Evolutionary conservation across 768 basidiomycete genomes (phyloP).

Genomic region (Zangia roseola): DNA sequence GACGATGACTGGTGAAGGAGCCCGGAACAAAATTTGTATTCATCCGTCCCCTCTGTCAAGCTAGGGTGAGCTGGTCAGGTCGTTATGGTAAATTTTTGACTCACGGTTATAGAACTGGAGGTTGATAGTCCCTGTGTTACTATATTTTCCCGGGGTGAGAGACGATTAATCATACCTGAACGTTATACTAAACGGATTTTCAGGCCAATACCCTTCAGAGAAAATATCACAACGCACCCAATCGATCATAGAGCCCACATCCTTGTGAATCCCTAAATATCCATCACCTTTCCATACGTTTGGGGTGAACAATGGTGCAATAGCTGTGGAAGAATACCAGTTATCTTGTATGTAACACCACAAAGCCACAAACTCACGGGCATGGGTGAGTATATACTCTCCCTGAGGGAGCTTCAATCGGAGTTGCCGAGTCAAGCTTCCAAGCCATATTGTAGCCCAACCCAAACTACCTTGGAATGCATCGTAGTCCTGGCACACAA

Average conservation of each 20-base stretch:
- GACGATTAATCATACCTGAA: conserved; percentile 29
- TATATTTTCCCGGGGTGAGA: too few relatives aligned
- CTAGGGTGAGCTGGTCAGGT: not conserved
- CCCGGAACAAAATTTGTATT: conserved; percentile 59
- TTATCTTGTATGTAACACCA: too few relatives aligned
- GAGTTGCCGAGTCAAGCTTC: conserved; percentile 31
- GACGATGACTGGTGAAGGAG: conserved; percentile 56
- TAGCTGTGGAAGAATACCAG: conserved; percentile 27
- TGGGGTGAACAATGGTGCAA: conserved; percentile 43
- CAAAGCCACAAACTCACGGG: conserved; percentile 25
- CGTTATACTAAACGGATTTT: conserved; percentile 35
- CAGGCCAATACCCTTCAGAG: not conserved
- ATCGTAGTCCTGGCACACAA: conserved; percentile 24
- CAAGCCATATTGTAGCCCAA: conserved; percentile 31
- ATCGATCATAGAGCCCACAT: conserved; percentile 42
- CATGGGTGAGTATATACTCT: conserved; percentile 32
- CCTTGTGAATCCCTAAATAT: conserved; percentile 38
- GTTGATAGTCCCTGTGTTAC: not conserved
- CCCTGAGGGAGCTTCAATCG: conserved; percentile 30
- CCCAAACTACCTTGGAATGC: conserved; percentile 35
- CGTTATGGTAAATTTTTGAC: not conserved
- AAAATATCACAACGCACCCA: conserved; percentile 32
- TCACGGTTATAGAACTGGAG: conserved; percentile 26
- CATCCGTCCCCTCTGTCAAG: conserved; percentile 49
- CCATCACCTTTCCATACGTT: conserved; percentile 37